A percentile compares a stretch with the other conserved stretches of the same genome.
Evolutionary conservation across 2,329 filamentous ascomycete species (phyloP).

Genomic region (Alternaria solani): DNA sequence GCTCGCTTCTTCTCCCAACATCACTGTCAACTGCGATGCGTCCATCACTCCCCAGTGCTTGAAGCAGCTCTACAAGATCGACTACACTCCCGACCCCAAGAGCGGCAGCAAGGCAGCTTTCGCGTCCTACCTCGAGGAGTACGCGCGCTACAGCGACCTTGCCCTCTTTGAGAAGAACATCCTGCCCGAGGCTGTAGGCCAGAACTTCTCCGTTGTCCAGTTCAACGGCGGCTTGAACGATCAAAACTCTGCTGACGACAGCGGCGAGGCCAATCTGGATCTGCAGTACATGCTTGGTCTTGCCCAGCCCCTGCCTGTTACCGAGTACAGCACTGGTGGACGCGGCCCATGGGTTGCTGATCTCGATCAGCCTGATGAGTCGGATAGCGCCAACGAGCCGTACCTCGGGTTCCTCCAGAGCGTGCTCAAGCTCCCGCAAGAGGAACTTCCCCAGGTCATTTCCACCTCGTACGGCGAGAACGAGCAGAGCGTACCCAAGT

Average conservation of each 20-base stretch:
- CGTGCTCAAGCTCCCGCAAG: slow-evolving; percentile 61
- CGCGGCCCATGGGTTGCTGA: slow-evolving; percentile 62
- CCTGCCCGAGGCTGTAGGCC: slow-evolving; percentile 42
- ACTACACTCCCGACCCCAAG: slow-evolving; percentile 55
- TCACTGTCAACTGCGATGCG: slow-evolving; percentile 30
- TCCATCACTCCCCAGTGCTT: slow-evolving; percentile 59
- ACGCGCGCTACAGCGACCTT: slow-evolving; percentile 59
- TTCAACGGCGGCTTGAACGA: slow-evolving; percentile 37
- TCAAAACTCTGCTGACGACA: slow-evolving; percentile 31
- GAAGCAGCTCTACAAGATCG: slow-evolving; percentile 60
- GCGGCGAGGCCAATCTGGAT: slow-evolving; percentile 68
- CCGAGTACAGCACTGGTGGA: slow-evolving; percentile 67
- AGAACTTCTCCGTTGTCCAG: slow-evolving; percentile 55
- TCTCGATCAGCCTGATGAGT: slow-evolving; percentile 49
- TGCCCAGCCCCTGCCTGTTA: slow-evolving; percentile 61
- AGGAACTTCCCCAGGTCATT: slow-evolving; percentile 66
- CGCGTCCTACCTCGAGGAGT: slow-evolving; percentile 62
- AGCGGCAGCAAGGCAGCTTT: slow-evolving; percentile 61
- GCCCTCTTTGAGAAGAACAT: slow-evolving; percentile 54
- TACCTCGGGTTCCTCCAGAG: slow-evolving; percentile 69
- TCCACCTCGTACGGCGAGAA: slow-evolving; percentile 72
- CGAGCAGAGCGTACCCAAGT: slow-evolving; percentile 68
- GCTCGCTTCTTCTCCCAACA: slow-evolving; percentile 22
- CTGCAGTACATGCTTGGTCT: slow-evolving; percentile 66
- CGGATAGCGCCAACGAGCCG: slow-evolving; percentile 68